These are phyloP conservation scores for Xylaria scruposa DNA, from an alignment of 495 filamentous ascomycete genomes.

Conservation along the genomic window DNA sequence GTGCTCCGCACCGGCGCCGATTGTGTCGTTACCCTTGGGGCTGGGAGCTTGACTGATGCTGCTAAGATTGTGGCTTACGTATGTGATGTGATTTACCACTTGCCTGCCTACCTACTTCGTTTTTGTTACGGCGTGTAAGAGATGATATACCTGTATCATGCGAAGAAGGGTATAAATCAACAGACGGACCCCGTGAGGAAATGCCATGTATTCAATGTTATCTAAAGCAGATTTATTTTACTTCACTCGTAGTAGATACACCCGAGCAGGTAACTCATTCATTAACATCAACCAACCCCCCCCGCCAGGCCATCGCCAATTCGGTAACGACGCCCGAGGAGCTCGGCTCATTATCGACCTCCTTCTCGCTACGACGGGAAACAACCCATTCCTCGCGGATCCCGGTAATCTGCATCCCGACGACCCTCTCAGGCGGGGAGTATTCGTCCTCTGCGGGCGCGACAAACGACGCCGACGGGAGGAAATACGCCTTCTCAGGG, in stretches of 20 bases:
- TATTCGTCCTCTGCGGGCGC: background rate
- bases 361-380: slow-evolving; percentile 39
- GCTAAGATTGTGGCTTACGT: slow-evolving; percentile 64
- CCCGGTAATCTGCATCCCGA: slow-evolving; percentile 64
- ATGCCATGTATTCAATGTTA: background rate
- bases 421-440: slow-evolving; percentile 53
- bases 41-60: slow-evolving; percentile 64
- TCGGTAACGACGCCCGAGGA: slow-evolving; percentile 49
- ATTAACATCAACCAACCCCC: background rate
- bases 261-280: background rate
- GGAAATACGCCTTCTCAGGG: slow-evolving; percentile 60
- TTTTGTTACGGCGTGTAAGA: background rate
- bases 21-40: slow-evolving; percentile 63
- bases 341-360: slow-evolving; percentile 47
- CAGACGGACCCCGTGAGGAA: too few relatives aligned
- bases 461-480: slow-evolving; percentile 37
- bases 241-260: background rate
- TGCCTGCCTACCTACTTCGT: too few relatives aligned
- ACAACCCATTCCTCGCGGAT: slow-evolving; percentile 49
- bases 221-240: background rate
- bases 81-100: slow-evolving; percentile 30
- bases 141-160: background rate
- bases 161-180: background rate
- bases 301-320: slow-evolving; percentile 47
- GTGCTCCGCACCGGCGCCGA: slow-evolving; percentile 52